These are phyloP conservation scores for Purpureocillium lavendulum DNA, from an alignment of 2,329 filamentous ascomycete species.

Conservation along the genomic window DNA sequence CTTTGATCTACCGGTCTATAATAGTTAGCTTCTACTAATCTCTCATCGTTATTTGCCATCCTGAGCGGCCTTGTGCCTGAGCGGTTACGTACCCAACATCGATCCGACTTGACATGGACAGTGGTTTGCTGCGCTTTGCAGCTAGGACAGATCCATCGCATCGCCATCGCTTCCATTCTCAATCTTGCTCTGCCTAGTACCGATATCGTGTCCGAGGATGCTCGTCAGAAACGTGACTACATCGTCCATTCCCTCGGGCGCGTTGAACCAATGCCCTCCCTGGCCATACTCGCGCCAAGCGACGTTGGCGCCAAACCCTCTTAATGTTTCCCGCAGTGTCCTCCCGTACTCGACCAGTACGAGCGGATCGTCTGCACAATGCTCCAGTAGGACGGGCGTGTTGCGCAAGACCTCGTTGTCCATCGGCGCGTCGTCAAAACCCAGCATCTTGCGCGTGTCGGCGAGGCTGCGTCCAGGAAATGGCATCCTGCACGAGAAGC, in stretches of 20 bases:
- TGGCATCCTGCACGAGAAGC: conserved; percentile 27
- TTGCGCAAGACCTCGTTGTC: conserved; percentile 24
- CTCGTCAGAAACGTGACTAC: conserved; percentile 22
- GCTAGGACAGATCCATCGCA: neutral
- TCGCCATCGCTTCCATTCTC: neutral
- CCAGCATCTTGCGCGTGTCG: conserved; percentile 22
- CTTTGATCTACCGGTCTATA: too few relatives aligned
- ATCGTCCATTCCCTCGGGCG: conserved; percentile 33
- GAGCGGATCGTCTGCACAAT: conserved; percentile 34
- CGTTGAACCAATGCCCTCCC: conserved; percentile 37
- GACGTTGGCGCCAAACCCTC: conserved; percentile 27
- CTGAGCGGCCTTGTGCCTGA: too few relatives aligned
- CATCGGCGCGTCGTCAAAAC: conserved; percentile 13
- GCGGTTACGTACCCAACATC: too few relatives aligned
- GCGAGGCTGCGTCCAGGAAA: conserved; percentile 22
- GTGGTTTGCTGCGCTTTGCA: too few relatives aligned
- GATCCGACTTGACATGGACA: too few relatives aligned
- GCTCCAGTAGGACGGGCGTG: conserved; percentile 36
- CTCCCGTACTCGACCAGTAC: conserved; percentile 28
- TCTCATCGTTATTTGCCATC: too few relatives aligned
- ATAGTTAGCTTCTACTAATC: too few relatives aligned
- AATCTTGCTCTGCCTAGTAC: too few relatives aligned
- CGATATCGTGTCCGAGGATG: conserved; percentile 1
- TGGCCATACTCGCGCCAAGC: conserved; percentile 30
- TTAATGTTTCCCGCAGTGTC: conserved; percentile 23